Percentiles rank a stretch among this genome's conserved stretches.
These are phyloP conservation scores for Calonectria naviculata DNA, from an alignment of 2,329 filamentous ascomycete genomes.

Conservation along the genomic window DNA sequence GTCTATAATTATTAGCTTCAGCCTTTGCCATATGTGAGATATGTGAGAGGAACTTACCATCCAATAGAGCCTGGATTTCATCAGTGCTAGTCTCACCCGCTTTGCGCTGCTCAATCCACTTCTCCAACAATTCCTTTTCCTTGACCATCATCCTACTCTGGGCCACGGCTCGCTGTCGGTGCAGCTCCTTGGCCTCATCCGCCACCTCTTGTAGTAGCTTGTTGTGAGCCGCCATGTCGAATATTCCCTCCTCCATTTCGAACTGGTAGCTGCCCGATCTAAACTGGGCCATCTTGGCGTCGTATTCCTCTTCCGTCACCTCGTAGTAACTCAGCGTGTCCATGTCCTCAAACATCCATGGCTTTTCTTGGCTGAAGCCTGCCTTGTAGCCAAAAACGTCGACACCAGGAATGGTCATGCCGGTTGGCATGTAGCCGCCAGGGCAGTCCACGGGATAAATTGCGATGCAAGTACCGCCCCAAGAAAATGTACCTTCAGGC, in stretches of 20 bases:
- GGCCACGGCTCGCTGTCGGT: background rate
- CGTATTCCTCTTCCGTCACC: slow-evolving; percentile 46
- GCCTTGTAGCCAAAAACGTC: slow-evolving; percentile 46
- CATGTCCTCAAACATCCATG: slow-evolving; percentile 51
- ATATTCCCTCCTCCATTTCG: slow-evolving; percentile 44
- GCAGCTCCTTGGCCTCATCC: slow-evolving; percentile 29
- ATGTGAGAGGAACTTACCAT: slow-evolving; percentile 2
- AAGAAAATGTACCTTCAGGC: slow-evolving; percentile 48
- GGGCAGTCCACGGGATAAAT: slow-evolving; percentile 52
- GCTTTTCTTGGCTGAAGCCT: slow-evolving; percentile 40
- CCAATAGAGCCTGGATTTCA: slow-evolving; percentile 17
- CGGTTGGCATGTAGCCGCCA: slow-evolving; percentile 53
- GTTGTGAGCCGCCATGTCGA: slow-evolving; percentile 37
- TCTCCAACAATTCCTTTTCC: slow-evolving; percentile 42
- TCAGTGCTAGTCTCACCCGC: slow-evolving; percentile 17
- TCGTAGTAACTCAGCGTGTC: slow-evolving; percentile 49
- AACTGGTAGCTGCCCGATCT: slow-evolving; percentile 46
- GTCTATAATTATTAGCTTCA: slow-evolving; percentile 25
- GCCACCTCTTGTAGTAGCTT: slow-evolving; percentile 43
- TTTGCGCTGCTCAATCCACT: slow-evolving; percentile 43
- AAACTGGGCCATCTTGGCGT: slow-evolving; percentile 41
- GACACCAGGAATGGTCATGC: slow-evolving; percentile 45
- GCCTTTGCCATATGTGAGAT: too few species aligned
- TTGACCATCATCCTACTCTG: slow-evolving; percentile 16
- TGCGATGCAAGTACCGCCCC: slow-evolving; percentile 48